These are phyloP conservation scores for Rhypophila decipiens DNA, from an alignment of 495 filamentous ascomycete species.

Conservation along the genomic window DNA sequence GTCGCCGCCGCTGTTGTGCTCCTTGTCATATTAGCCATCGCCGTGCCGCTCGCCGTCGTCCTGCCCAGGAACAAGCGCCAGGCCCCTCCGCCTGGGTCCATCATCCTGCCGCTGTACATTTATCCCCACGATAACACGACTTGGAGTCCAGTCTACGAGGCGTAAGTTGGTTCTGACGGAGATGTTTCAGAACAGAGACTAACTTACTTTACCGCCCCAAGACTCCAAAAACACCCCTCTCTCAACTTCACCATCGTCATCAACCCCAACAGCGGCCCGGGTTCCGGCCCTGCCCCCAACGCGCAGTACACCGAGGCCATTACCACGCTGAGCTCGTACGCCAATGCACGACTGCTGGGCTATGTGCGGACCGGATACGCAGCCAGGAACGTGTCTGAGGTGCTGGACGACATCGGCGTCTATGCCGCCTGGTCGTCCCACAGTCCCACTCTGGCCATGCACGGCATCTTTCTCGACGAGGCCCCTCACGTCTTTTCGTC, in stretches of 20 bases:
- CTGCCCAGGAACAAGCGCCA: no score
- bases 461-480: neutral
- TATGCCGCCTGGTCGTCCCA: neutral
- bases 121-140: slow-evolving; percentile 33
- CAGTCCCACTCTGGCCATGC: neutral
- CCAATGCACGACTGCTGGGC: neutral
- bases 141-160: slow-evolving; percentile 38
- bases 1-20: no score
- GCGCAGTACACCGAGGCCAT: neutral
- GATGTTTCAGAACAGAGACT: no score
- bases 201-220: no score
- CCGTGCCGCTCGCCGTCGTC: no score
- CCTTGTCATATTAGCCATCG: no score
- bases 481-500: no score
- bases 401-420: neutral
- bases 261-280: neutral
- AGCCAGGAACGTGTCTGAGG: neutral
- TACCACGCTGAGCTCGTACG: neutral
- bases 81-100: no score
- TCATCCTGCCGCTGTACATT: slow-evolving; percentile 45
- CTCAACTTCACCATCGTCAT: neutral
- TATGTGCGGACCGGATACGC: neutral
- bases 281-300: no score
- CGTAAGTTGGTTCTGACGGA: no score
- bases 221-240: no score